phyloP scores from a whole-genome alignment of 352 stramenopile genomes.

The Phytophthora macrochlamydospora region DNA sequence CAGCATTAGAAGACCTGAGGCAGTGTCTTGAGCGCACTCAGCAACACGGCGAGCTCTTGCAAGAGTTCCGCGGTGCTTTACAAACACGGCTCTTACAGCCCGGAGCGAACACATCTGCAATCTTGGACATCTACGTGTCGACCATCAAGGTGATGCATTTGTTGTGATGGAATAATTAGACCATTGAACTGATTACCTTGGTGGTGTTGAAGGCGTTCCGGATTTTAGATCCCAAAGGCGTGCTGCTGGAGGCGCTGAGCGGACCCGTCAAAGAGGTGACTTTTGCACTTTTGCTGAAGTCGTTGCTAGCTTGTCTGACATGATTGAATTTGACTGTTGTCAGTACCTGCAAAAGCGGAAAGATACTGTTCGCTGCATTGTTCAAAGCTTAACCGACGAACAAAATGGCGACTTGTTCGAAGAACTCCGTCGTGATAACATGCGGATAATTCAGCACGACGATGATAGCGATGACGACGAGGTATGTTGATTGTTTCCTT shows the following conservation, averaged over 20 bases:
- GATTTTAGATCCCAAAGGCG: constrained; percentile 93
- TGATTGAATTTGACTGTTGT: neutral
- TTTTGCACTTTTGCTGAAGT: neutral
- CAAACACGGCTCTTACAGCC: constrained; percentile 92
- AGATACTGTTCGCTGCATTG: constrained; percentile 98
- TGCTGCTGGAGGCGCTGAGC: constrained; percentile 89
- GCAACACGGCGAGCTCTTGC: constrained; percentile 82
- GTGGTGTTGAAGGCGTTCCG: constrained; percentile 69
- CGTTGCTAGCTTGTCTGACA: neutral
- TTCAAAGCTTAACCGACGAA: constrained; percentile 90
- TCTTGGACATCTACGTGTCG: constrained; percentile 98
- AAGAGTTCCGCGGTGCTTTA: constrained; percentile 80
- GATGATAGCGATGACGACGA: constrained; percentile 95
- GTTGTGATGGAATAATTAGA: neutral
- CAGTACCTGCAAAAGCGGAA: constrained; percentile 93
- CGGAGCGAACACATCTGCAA: constrained; percentile 95
- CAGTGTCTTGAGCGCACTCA: constrained; percentile 85
- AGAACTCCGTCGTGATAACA: constrained; percentile 93
- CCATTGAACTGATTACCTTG: neutral
- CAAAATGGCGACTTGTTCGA: constrained; percentile 95
- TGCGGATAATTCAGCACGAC: constrained; percentile 91
- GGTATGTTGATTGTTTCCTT: constrained; percentile 23
- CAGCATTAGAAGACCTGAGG: constrained; percentile 70
- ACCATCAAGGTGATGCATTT: constrained; percentile 90
- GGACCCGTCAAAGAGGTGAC: constrained; percentile 69